Evolutionary conservation across 2,329 filamentous ascomycete species (phyloP), one percentile per base, ranked within the genome.

Genomic region (Hypocrella siamensis): DNA sequence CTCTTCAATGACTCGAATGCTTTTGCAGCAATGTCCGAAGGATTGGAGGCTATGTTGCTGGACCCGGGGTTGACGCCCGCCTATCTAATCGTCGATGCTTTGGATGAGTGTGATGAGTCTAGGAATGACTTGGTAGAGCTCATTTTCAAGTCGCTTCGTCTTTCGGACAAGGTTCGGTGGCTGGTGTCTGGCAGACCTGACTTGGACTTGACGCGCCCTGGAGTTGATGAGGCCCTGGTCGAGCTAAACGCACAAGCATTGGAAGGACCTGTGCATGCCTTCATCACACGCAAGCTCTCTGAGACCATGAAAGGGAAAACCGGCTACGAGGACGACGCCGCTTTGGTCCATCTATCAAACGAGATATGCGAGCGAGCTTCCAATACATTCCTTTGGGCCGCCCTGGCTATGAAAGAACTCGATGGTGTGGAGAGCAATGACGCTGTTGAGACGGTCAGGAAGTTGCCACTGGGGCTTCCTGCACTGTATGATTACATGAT

Each of bases 61-160:
- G 58, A 64, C 32, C 38, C 45, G 3, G 38, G 26, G n/a, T 34
- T 60, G 12, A 32, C 38, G 5, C 43, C 4, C 0, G 49, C 47
- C 0, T 60, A 54, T 38, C 32, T 68, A 10, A 38, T 66, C 5
- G 47, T 68, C 30, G 60, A 68, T 42, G 61, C 57, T 4, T 55
- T 68, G 2, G 60, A 69, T 37, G 61, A 69, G 40, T 67, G 61
- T 37, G 39, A 35, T 21, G 36, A 21, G 14, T 49, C 42, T 18
- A 35, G 43, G 10, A 14, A 27, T 4, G 32, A 45, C 24, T 52
- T 64, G 30, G 45, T 64, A n/a, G 29, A 51, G 6, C 41, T 61
- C 9, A 49, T 64, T 22, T 37, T 37, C 17, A 33, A 46, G n/a
- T 49, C 46, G 19, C 41, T 44, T 8, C 18, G 19, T 31, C 40